phyloP scores from a whole-genome alignment of 148 eudicot genomes.

The Mesembryanthemum crystallinum region DNA sequence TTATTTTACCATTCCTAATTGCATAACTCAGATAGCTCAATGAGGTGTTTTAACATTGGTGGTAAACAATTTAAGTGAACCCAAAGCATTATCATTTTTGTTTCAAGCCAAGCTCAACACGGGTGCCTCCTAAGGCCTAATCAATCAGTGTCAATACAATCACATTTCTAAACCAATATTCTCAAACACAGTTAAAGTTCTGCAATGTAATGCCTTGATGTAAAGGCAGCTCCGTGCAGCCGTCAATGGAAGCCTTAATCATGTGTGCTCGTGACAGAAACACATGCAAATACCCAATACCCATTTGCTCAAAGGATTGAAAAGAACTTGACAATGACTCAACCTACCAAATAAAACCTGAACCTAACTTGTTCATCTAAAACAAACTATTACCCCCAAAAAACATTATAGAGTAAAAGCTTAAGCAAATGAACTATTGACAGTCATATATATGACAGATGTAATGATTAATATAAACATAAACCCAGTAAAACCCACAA shows the following conservation, averaged over 20 bases:
- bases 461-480: not conserved
- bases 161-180: not conserved
- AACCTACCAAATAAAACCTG: not conserved
- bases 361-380: not conserved
- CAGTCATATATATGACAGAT: not conserved
- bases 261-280: not conserved
- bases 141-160: not conserved
- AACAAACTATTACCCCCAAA: no score
- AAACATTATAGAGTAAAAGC: not conserved
- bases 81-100: not conserved
- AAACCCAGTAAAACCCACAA: not conserved
- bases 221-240: not conserved
- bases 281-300: not conserved
- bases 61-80: not conserved
- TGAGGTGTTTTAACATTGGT: not conserved
- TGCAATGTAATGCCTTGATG: not conserved
- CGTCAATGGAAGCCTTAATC: not conserved
- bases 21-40: not conserved
- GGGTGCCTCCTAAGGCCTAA: not conserved
- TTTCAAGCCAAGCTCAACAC: not conserved
- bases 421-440: not conserved
- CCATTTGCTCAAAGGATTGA: not conserved
- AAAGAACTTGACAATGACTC: not conserved
- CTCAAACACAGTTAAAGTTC: not conserved
- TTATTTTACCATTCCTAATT: not conserved